These are phyloP conservation scores for Claviceps lovelessii DNA, from an alignment of 2,329 filamentous ascomycete genomes.

Conservation along the genomic window DNA sequence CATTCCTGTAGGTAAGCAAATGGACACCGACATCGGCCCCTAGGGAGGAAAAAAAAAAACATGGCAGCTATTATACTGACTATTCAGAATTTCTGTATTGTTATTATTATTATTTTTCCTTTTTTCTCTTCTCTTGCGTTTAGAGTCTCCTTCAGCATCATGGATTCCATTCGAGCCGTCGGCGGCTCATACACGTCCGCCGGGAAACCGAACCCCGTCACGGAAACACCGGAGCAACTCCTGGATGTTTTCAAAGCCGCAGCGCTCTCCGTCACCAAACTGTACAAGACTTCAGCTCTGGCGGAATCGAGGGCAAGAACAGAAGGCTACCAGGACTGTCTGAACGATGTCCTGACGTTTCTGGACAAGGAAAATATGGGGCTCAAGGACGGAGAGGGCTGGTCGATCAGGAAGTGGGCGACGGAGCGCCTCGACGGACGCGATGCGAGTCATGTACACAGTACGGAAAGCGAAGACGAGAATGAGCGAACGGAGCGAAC, in stretches of 20 bases:
- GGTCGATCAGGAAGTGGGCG: slow-evolving; percentile 47
- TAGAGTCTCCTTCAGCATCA: background rate
- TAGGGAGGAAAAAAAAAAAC: background rate
- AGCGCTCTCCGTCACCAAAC: slow-evolving; percentile 83
- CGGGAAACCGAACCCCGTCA: slow-evolving; percentile 18
- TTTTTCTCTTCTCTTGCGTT: background rate
- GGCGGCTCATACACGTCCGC: slow-evolving; percentile 7
- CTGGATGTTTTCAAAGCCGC: slow-evolving; percentile 85
- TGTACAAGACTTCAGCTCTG: slow-evolving; percentile 81
- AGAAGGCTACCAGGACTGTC: slow-evolving; percentile 84
- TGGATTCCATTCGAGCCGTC: slow-evolving; percentile 7
- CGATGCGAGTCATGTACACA: slow-evolving; percentile 36
- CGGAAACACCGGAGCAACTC: slow-evolving; percentile 46
- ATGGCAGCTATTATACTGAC: background rate
- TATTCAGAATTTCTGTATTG: background rate
- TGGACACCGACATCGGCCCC: background rate
- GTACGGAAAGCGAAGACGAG: slow-evolving; percentile 57
- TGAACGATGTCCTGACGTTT: slow-evolving; percentile 78
- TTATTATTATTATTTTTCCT: too few species aligned
- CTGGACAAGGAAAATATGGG: slow-evolving; percentile 72
- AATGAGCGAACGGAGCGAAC: slow-evolving; percentile 45
- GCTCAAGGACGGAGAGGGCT: slow-evolving; percentile 62
- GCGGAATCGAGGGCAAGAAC: slow-evolving; percentile 61
- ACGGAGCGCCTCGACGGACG: slow-evolving; percentile 55
- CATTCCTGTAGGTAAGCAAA: background rate